phyloP scores from a whole-genome alignment of 176 grass and related monocot species.

The Cenchrus americanus region DNA sequence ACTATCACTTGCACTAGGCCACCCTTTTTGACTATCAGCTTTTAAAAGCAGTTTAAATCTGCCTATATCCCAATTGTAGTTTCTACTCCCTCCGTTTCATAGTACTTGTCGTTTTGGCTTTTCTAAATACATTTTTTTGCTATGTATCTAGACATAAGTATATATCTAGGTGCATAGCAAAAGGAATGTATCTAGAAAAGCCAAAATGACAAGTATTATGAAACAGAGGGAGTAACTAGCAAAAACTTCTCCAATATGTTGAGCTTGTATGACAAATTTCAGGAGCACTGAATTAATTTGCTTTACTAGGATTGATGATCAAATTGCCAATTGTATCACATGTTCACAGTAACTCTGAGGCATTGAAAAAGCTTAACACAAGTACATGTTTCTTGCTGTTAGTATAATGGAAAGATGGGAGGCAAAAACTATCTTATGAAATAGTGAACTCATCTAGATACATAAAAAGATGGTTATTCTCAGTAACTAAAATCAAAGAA shows the following conservation, averaged over 20 bases:
- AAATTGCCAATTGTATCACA: constrained; percentile 16
- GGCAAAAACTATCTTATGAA: neutral
- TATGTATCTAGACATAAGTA: too few relatives aligned
- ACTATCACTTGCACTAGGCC: too few relatives aligned
- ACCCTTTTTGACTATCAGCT: constrained; percentile 20
- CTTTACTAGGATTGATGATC: constrained; percentile 3
- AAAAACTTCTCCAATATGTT: neutral
- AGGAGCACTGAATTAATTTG: constrained; percentile 17
- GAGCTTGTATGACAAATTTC: neutral
- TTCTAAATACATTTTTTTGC: too few relatives aligned
- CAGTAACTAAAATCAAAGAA: constrained; percentile 9
- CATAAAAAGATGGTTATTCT: neutral
- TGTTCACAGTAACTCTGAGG: too few relatives aligned
- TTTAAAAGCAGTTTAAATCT: constrained; percentile 9
- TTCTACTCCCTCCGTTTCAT: neutral
- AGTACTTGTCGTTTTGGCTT: too few relatives aligned
- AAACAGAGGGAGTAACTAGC: too few relatives aligned
- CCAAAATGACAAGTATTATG: too few relatives aligned
- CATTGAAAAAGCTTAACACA: neutral
- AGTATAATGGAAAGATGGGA: neutral
- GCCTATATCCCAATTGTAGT: constrained; percentile 5
- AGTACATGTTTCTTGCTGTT: constrained; percentile 26
- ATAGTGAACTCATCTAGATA: neutral
- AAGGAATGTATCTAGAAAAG: too few relatives aligned
- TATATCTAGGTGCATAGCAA: too few relatives aligned